Evolutionary conservation across 495 filamentous ascomycete species (phyloP).

Genomic region (Penicillium pancosmium): DNA sequence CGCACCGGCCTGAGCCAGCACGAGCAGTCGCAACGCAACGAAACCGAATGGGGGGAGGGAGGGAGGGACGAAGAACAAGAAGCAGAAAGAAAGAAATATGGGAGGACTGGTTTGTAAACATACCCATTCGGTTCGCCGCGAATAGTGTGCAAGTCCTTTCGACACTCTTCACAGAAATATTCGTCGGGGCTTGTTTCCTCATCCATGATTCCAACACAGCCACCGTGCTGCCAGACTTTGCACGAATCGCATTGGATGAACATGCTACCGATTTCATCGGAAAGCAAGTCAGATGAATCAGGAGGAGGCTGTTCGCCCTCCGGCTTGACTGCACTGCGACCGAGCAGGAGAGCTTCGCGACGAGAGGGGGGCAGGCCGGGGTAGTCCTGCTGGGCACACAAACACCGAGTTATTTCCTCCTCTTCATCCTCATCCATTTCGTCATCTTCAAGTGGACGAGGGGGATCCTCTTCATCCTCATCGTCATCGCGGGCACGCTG

Average conservation of each 20-base stretch:
- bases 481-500: conserved; percentile 66
- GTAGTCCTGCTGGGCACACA: conserved; percentile 93
- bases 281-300: conserved; percentile 51
- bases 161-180: conserved; percentile 96
- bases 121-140: conserved; percentile 83
- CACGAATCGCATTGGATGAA: conserved; percentile 98
- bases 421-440: conserved; percentile 71
- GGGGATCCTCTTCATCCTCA: conserved; percentile 52
- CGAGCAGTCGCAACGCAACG: neutral
- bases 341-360: conserved; percentile 58
- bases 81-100: neutral
- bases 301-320: conserved; percentile 51
- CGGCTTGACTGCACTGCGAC: conserved; percentile 56
- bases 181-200: conserved; percentile 90
- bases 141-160: conserved; percentile 86
- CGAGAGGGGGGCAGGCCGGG: conserved; percentile 77
- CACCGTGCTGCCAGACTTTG: conserved; percentile 98
- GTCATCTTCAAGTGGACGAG: conserved; percentile 62
- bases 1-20: neutral
- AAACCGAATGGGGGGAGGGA: neutral
- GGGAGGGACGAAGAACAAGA: conserved; percentile 4
- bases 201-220: conserved; percentile 96
- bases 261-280: conserved; percentile 87
- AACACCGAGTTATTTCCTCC: conserved; percentile 90
- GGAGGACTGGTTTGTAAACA: conserved; percentile 39